Evolutionary conservation across 495 filamentous ascomycete species (phyloP), one percentile per base, ranked within the genome.

Genomic region (Cudoniella acicularis): DNA sequence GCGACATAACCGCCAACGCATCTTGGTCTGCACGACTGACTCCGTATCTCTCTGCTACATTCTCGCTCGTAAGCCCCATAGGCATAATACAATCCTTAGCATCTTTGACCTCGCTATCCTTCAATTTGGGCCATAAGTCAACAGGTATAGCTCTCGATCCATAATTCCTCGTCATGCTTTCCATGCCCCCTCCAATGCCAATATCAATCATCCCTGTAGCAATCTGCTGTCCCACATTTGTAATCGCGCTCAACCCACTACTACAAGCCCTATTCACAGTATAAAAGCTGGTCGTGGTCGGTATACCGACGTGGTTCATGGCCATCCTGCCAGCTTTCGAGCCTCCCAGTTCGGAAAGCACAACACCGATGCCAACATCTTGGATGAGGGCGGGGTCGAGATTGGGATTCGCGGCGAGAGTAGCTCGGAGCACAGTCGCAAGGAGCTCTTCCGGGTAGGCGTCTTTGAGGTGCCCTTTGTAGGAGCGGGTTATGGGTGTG

Each of bases 41-140:
- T 3, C 83, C 83, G 63, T 96, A 92, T 49, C 92, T 76, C 60
- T 75, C 72, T 0, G 92, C 90, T 10, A 97, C 91, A 64, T 96
- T 96, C 78, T 97, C 92, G 22, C 83, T 83, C n/a, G 92, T 97
- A 45, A 93, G 67, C 0, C 92, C 92, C 92, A 97, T 97, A 55
- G 84, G 83, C 92, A 95, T 94, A 66, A 96, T 85, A 65, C 92
- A 96, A 68, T 96, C 92, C 41, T 79, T 69, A 8, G 89, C 87
- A 56, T 94, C 88, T 70, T 87, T 77, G 6, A 83, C 83, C 8
- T 69, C 68, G 1, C 77, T 84, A 1, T 88, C 79, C 64, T 76
- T 83, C 56, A 96, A 70, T 47, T 81, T 86, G 1, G 85, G 82
- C 86, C 90, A 96, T n/a, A 89, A 70, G 43, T 89, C 83, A 1